Conservation (phyloP, 2,329 filamentous ascomycete genomes). For the Dactylellina drechsleri region DNA sequence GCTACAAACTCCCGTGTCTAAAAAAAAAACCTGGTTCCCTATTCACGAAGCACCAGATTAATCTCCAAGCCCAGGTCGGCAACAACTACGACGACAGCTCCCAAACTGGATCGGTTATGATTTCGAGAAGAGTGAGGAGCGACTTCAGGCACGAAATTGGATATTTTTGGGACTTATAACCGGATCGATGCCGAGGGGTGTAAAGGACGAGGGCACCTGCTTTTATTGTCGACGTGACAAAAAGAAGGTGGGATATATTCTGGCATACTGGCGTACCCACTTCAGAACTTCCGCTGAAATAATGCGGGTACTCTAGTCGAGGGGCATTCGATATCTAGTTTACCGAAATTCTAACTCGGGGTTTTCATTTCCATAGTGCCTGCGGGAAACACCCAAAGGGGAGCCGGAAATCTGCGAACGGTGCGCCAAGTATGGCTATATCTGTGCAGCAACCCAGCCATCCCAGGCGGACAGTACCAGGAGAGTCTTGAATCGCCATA, state of each 20-base stretch:
- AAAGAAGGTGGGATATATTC: constrained; percentile 52
- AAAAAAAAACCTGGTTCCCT: constrained; percentile 29
- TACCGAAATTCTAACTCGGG: not conserved
- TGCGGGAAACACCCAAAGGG: constrained; percentile 51
- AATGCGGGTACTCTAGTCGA: constrained; percentile 2
- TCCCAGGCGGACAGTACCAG: constrained; percentile 54
- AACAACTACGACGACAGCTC: constrained; percentile 38
- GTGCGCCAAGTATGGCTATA: constrained; percentile 54
- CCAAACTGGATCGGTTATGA: constrained; percentile 48
- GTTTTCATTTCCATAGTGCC: constrained; percentile 31
- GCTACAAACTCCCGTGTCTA: constrained; percentile 40
- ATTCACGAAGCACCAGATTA: constrained; percentile 21
- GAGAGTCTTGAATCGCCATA: constrained; percentile 47
- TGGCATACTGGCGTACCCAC: not conserved
- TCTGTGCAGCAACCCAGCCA: constrained; percentile 51
- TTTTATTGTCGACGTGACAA: constrained; percentile 55
- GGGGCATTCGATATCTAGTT: not conserved
- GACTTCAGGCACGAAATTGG: constrained; percentile 55
- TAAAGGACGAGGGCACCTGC: constrained; percentile 54
- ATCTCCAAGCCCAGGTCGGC: constrained; percentile 19
- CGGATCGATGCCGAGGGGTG: constrained; percentile 54
- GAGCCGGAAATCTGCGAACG: constrained; percentile 50
- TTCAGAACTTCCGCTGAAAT: constrained; percentile 25
- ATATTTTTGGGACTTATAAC: constrained; percentile 37
- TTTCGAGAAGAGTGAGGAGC: constrained; percentile 53